Percentiles rank a stretch among this genome's conserved stretches.
These are phyloP conservation scores for Paramecium octaurelia DNA, from an alignment of 73 alveolate genomes.

Conservation along the genomic window DNA sequence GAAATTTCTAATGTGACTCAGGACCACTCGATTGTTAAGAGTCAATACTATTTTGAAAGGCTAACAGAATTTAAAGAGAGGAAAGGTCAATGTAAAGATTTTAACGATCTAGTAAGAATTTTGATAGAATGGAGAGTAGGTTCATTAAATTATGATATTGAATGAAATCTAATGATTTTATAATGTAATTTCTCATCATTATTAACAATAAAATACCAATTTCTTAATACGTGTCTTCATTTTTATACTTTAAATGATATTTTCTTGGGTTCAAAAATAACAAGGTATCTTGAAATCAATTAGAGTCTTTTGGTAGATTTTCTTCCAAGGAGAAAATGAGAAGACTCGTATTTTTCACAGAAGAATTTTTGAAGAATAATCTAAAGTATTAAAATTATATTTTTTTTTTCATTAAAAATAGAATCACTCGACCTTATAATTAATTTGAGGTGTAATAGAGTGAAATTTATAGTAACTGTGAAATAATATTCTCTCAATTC, in stretches of 20 bases:
- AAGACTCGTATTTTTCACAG: not conserved
- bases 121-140: not conserved
- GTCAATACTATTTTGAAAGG: not conserved
- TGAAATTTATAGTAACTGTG: not conserved
- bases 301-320: not conserved
- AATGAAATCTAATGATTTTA: not conserved
- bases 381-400: not conserved
- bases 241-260: too few relatives aligned
- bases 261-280: too few relatives aligned
- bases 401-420: not conserved
- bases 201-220: not conserved
- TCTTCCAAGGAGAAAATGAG: too few relatives aligned
- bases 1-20: not conserved
- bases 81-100: not conserved
- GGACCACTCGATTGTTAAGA: not conserved
- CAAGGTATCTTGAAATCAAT: too few relatives aligned
- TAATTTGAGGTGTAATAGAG: not conserved
- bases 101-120: not conserved
- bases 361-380: not conserved
- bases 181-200: not conserved
- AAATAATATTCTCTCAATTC: not conserved
- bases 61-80: not conserved
- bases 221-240: not conserved
- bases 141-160: not conserved
- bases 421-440: not conserved